These are phyloP conservation scores for Lagerstroemia speciosa DNA, from an alignment of 345 rosid species.

Conservation along the genomic window DNA sequence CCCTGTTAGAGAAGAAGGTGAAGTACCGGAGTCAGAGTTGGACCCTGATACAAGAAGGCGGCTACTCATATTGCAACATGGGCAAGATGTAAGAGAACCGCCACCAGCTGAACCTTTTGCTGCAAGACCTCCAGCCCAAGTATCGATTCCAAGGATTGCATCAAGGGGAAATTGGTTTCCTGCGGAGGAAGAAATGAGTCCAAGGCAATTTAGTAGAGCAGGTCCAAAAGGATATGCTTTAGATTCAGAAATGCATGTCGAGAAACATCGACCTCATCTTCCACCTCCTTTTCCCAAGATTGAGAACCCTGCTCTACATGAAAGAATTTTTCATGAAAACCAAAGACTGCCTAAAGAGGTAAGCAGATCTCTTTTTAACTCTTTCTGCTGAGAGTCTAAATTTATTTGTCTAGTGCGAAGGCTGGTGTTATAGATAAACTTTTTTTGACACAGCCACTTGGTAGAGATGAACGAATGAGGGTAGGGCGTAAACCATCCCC, in stretches of 20 bases:
- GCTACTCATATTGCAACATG: slow-evolving; percentile 96
- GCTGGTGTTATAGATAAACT: neutral
- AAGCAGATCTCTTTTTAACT: neutral
- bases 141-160: slow-evolving; percentile 51
- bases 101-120: slow-evolving; percentile 63
- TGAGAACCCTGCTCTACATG: slow-evolving; percentile 57
- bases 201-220: slow-evolving; percentile 48
- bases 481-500: slow-evolving; percentile 34
- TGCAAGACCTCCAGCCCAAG: slow-evolving; percentile 51
- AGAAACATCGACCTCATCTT: slow-evolving; percentile 55
- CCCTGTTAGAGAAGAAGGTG: slow-evolving; percentile 98
- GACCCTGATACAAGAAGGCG: slow-evolving; percentile 97
- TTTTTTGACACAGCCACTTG: slow-evolving; percentile 44
- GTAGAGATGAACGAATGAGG: slow-evolving; percentile 53
- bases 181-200: slow-evolving; percentile 79
- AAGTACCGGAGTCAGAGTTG: slow-evolving; percentile 94
- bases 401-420: neutral
- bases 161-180: slow-evolving; percentile 72
- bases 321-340: slow-evolving; percentile 66
- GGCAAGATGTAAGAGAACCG: slow-evolving; percentile 81
- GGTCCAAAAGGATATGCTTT: slow-evolving; percentile 53
- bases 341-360: slow-evolving; percentile 83
- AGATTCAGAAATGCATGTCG: slow-evolving; percentile 61
- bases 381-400: neutral
- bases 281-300: slow-evolving; percentile 50